Base-by-base conservation (phyloP, 2,329 filamentous ascomycete species). In the Aspergillus fructus region DNA sequence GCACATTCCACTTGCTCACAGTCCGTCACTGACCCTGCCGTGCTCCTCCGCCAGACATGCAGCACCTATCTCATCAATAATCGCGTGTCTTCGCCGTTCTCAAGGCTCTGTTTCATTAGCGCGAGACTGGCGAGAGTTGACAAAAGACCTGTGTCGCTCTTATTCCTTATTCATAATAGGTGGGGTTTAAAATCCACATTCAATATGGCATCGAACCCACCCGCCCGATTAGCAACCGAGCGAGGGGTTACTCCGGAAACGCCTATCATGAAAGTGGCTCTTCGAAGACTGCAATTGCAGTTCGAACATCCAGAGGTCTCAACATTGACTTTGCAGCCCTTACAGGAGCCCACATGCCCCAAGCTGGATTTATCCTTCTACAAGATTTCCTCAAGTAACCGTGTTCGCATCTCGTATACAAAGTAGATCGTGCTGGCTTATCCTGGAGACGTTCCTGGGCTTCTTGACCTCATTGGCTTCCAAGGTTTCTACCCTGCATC, bases 161-260 rank as follows among this genome's bases (percentile, higher is more conserved):
- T n/a, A 17, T 24, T 34, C 34, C 19, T 48, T n/a, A 17, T 24
- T 23, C 43, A 37, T 37, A 13, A 37, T 15, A 37, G 34, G 12
- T 17, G 50, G 45, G 50, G 50, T 30, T 19, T 39, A 34, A 13
- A 24, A 30, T 23, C 48, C 39, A 51, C 49, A 23, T 12, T 33
- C 23, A 27, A 51, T 42, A 42, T 42, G 23, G 23, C 39, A 17
- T 42, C 39, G 39, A 51, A 51, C 33, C 49, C 50, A 50, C 51
- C 45, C 39, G 27, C 33, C 48, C 23, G 56, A 59, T 57, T 54
- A 49, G 51, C 53, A 51, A 58, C 12, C 34, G 12, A 19, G 17
- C 13, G 15, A 19, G 33, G 33, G 64, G 62, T 63, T 61, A 62
- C 63, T 64, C 53, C 58, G 63, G 63, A 49, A 64, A 64, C 63